Evolutionary conservation across 164 flowering plant genomes (phyloP), one percentile per base, ranked within the genome.

Genomic region (Macadamia tetraphylla): DNA sequence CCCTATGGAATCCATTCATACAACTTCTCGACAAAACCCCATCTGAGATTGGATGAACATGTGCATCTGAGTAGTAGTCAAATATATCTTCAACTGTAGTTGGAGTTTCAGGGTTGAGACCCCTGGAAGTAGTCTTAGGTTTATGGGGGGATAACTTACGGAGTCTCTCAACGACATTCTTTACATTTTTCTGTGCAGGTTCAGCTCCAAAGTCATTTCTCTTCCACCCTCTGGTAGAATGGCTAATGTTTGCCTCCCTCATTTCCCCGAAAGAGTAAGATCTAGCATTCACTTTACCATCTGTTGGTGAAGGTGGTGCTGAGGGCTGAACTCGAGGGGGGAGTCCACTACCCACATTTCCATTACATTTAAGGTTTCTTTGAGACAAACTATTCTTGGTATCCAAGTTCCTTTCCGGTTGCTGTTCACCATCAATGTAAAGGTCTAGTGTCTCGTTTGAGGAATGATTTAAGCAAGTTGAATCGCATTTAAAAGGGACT

Each of bases 351-450:
- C 74, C 67, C 58, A 67, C 75, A 68, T 75, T 73, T 74, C 71
- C 76, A 42, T 73, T 75, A 62, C 74, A 72, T 49, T 68, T 30
- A 65, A 68, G 71, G 58, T 66, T 75, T 71, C 69, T 84, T 49
- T 57, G 76, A 65, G 77, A 71, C 17, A 71, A 71, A 71, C 56
- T 76, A 46, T 63, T 82, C 67, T 68, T 81, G 9, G 74, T 58
- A 64, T 70, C 76, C 53, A 62, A 31, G 67, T 60, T 75, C 70
- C 74, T 78, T 70, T 86, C 92, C 49, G 76, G 76, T 29, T 84
- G 86, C 71, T 89, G 88, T 66, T 95, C 99, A 17, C 96, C 99
- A 79, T 91, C 99, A 73, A 95, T 88, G 75, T 88, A 95, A 10
- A 89, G 96, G 71, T 92, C 99, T 55, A 95, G 65, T 56, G 85